Evolutionary conservation across 805 yeast genomes (phyloP).

Genomic region (Cyberlindnera japonica): DNA sequence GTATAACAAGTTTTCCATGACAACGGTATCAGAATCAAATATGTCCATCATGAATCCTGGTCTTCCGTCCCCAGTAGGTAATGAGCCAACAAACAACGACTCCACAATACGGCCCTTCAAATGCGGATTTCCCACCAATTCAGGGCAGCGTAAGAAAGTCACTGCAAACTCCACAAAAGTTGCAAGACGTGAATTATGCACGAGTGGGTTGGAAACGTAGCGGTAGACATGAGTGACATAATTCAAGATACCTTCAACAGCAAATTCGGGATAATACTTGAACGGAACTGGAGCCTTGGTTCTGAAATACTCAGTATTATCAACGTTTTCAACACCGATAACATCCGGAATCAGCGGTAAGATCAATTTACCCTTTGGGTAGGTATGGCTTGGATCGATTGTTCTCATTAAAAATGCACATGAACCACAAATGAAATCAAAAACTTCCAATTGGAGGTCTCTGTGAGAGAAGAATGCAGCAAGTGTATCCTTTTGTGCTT

Average conservation of each 20-base stretch:
- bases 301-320: conserved; percentile 69
- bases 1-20: conserved; percentile 65
- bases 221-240: conserved; percentile 61
- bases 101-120: conserved; percentile 83
- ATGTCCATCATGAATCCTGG: conserved; percentile 74
- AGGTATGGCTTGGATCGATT: conserved; percentile 67
- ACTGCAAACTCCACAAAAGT: conserved; percentile 69
- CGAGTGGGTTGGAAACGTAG: conserved; percentile 54
- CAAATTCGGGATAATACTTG: conserved; percentile 80
- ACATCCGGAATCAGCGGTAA: conserved; percentile 62
- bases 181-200: conserved; percentile 47
- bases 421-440: conserved; percentile 76
- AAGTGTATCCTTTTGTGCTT: conserved; percentile 51
- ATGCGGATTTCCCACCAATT: conserved; percentile 86
- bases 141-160: conserved; percentile 77
- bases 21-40: conserved; percentile 60
- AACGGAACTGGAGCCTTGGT: conserved; percentile 69
- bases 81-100: conserved; percentile 69
- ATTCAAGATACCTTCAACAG: conserved; percentile 76
- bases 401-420: conserved; percentile 66
- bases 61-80: conserved; percentile 48
- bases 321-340: conserved; percentile 61
- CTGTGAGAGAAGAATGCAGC: conserved; percentile 59
- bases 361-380: conserved; percentile 48
- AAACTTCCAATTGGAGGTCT: conserved; percentile 57